These are phyloP conservation scores for Chlamydomonas reinhardtii DNA, from an alignment of 163 green algal species.

Conservation along the genomic window DNA sequence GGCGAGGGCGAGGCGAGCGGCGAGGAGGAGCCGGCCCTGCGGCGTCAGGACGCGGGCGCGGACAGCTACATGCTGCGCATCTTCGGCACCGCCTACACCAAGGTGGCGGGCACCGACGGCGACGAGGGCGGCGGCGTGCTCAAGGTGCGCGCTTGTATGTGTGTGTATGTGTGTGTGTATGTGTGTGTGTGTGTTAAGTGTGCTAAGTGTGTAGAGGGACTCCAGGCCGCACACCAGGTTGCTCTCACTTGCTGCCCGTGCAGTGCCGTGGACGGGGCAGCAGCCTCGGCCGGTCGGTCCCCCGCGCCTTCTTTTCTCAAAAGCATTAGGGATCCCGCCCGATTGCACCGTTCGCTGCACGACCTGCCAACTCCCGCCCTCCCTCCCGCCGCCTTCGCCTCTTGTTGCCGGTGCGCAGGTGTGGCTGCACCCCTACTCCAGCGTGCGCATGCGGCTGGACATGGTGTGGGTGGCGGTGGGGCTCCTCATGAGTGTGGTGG, in stretches of 20 bases:
- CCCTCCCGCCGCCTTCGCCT: no score
- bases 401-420: slow-evolving; percentile 25
- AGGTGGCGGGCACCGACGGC: slow-evolving; percentile 22
- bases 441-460: slow-evolving; percentile 27
- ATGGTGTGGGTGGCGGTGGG: slow-evolving; percentile 26
- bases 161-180: background rate
- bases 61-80: slow-evolving; percentile 51
- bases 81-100: slow-evolving; percentile 49
- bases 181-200: background rate
- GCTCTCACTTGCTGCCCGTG: no score
- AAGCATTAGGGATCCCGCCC: no score
- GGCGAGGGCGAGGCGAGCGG: background rate
- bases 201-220: no score
- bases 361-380: no score
- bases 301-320: no score
- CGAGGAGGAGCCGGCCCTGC: background rate
- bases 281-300: no score
- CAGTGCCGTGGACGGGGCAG: no score
- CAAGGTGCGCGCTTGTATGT: background rate
- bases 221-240: no score
- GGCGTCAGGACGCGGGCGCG: slow-evolving; percentile 36
- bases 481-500: background rate
- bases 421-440: slow-evolving; percentile 45
- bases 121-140: background rate
- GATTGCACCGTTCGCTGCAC: no score